Conservation (phyloP, 228 moss, liverwort and hornwort species). For the Sphagnum magellanicum region DNA sequence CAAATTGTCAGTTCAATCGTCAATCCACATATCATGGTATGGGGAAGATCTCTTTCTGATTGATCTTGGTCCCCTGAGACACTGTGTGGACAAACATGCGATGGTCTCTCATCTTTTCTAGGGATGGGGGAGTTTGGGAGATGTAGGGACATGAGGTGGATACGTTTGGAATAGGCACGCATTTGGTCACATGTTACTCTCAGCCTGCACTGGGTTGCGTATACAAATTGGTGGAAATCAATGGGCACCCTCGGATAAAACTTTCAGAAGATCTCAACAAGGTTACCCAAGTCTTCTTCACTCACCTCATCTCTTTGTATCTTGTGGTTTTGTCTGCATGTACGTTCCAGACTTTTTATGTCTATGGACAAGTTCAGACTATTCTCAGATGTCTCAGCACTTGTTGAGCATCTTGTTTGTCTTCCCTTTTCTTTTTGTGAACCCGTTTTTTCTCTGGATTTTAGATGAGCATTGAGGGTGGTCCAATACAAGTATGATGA, state of each 20-base stretch:
- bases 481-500: too few relatives aligned
- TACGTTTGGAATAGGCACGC: slow-evolving; percentile 98
- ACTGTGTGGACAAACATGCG: background rate
- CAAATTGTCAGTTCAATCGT: too few relatives aligned
- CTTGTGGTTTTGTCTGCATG: background rate
- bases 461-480: too few relatives aligned
- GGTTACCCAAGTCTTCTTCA: slow-evolving; percentile 21
- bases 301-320: background rate
- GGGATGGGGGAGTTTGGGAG: background rate
- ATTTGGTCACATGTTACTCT: slow-evolving; percentile 86
- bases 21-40: too few relatives aligned
- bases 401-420: too few relatives aligned
- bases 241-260: slow-evolving; percentile 91
- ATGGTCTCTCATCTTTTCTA: background rate
- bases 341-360: too few relatives aligned
- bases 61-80: too few relatives aligned
- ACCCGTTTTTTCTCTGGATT: too few relatives aligned
- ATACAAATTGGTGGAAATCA: slow-evolving; percentile 95
- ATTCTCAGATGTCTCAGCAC: too few relatives aligned
- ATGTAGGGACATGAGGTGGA: slow-evolving; percentile 93
- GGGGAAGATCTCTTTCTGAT: too few relatives aligned
- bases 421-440: too few relatives aligned
- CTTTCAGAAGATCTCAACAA: slow-evolving; percentile 83
- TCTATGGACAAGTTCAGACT: too few relatives aligned
- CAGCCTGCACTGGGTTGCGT: slow-evolving; percentile 98